phyloP scores from a whole-genome alignment of 73 alveolate species.

The Paramecium sexaurelia region DNA sequence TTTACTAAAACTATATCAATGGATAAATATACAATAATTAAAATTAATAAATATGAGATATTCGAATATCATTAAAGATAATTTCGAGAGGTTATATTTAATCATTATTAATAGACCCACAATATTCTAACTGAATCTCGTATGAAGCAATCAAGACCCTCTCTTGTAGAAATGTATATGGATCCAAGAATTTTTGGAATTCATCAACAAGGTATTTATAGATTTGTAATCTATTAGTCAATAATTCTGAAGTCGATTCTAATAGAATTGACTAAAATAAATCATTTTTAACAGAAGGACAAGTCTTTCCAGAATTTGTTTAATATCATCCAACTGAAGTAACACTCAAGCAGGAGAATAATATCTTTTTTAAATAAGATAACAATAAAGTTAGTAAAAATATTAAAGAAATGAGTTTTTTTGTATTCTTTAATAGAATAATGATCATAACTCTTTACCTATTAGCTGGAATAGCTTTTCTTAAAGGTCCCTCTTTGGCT shows the following conservation, averaged over 20 bases:
- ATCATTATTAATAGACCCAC: not conserved
- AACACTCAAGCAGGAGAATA: not conserved
- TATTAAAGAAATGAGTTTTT: not conserved
- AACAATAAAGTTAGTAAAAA: not conserved
- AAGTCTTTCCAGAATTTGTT: conserved; percentile 11
- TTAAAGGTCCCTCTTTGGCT: not conserved
- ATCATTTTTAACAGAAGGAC: not conserved
- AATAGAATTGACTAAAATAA: not conserved
- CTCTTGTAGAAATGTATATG: not conserved
- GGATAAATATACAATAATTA: not conserved
- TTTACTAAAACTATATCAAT: not conserved
- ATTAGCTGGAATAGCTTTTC: not conserved
- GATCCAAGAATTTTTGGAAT: not conserved
- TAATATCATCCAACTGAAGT: conserved; percentile 19
- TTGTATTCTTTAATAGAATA: not conserved
- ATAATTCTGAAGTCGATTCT: not conserved
- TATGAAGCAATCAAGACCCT: not conserved
- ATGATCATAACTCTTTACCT: not conserved
- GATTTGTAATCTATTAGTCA: not conserved
- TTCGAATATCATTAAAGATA: not conserved
- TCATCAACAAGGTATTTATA: not conserved
- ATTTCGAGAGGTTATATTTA: not conserved
- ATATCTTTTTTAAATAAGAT: not conserved
- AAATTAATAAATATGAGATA: conserved; percentile 4
- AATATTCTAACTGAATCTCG: not conserved